Percentiles rank a stretch among this genome's conserved stretches.
phyloP scores from a whole-genome alignment of 768 basidiomycete species.

The Agaricus subrufescens region DNA sequence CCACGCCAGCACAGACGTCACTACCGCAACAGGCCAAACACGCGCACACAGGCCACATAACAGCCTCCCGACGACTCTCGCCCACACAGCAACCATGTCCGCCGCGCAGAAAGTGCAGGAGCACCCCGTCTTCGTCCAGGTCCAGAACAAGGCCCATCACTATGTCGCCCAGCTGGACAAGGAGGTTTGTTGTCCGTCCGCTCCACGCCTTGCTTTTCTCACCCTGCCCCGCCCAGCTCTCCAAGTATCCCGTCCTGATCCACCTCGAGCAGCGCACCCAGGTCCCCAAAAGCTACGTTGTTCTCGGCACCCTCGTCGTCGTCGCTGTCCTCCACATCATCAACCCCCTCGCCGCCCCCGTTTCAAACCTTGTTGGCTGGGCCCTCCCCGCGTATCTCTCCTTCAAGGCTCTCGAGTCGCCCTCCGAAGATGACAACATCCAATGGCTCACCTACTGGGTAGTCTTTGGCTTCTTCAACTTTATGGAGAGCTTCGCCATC shows the following conservation, averaged over 20 bases:
- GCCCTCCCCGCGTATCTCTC: slow-evolving; percentile 93
- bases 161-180: slow-evolving; percentile 92
- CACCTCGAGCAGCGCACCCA: slow-evolving; percentile 86
- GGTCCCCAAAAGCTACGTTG: slow-evolving; percentile 88
- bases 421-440: slow-evolving; percentile 78
- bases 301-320: slow-evolving; percentile 65
- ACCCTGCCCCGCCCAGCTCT: slow-evolving; percentile 40
- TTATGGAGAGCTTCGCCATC: slow-evolving; percentile 82
- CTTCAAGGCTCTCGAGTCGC: slow-evolving; percentile 88
- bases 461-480: slow-evolving; percentile 91
- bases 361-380: slow-evolving; percentile 95
- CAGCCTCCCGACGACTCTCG: slow-evolving; percentile 15
- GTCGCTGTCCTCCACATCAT: slow-evolving; percentile 73
- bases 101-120: slow-evolving; percentile 79
- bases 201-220: slow-evolving; percentile 1
- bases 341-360: slow-evolving; percentile 88
- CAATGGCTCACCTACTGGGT: slow-evolving; percentile 99
- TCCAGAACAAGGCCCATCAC: slow-evolving; percentile 74
- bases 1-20: slow-evolving; percentile 27
- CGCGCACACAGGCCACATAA: slow-evolving; percentile 56
- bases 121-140: slow-evolving; percentile 84
- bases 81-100: slow-evolving; percentile 52
- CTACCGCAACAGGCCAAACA: slow-evolving; percentile 47
- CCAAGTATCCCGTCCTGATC: slow-evolving; percentile 84
- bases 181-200: slow-evolving; percentile 57